phyloP scores from a whole-genome alignment of 805 yeast genomes.

The Candida silvatica region DNA sequence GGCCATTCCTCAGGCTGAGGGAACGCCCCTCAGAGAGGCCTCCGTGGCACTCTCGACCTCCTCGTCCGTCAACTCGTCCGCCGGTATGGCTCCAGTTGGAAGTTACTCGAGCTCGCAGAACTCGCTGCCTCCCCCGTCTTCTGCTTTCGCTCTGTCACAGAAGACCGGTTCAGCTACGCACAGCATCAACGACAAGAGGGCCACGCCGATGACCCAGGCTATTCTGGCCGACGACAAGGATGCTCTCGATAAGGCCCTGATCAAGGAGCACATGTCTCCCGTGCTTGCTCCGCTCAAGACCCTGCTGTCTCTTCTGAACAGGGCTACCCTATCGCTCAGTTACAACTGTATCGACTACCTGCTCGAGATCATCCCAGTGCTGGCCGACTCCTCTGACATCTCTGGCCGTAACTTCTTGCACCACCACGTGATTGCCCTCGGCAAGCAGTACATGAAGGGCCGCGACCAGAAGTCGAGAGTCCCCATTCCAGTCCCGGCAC shows the following conservation, averaged over 20 bases:
- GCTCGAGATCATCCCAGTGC: conserved; percentile 39
- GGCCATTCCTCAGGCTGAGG: no score
- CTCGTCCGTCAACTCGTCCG: conserved; percentile 3
- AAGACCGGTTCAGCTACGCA: not conserved
- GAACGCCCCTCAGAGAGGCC: not conserved
- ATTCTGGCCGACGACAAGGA: conserved; percentile 23
- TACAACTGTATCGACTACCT: conserved; percentile 49
- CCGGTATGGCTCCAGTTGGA: conserved; percentile 4
- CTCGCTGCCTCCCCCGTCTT: conserved; percentile 17
- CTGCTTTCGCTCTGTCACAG: conserved; percentile 6
- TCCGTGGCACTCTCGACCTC: conserved; percentile 10
- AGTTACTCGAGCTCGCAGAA: not conserved
- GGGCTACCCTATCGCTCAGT: conserved; percentile 50
- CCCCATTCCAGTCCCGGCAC: conserved; percentile 19
- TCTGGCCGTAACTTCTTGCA: conserved; percentile 81
- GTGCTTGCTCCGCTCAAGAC: conserved; percentile 46
- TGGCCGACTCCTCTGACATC: conserved; percentile 63
- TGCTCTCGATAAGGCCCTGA: conserved; percentile 34
- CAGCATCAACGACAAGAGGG: conserved; percentile 1
- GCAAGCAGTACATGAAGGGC: conserved; percentile 44
- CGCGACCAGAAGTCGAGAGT: conserved; percentile 12
- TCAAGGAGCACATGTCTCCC: conserved; percentile 33
- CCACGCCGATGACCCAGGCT: conserved; percentile 15
- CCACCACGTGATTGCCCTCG: conserved; percentile 70
- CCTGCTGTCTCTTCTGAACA: conserved; percentile 53